These are phyloP conservation scores for Xylaria acuta DNA, from an alignment of 495 filamentous ascomycete species.

Conservation along the genomic window DNA sequence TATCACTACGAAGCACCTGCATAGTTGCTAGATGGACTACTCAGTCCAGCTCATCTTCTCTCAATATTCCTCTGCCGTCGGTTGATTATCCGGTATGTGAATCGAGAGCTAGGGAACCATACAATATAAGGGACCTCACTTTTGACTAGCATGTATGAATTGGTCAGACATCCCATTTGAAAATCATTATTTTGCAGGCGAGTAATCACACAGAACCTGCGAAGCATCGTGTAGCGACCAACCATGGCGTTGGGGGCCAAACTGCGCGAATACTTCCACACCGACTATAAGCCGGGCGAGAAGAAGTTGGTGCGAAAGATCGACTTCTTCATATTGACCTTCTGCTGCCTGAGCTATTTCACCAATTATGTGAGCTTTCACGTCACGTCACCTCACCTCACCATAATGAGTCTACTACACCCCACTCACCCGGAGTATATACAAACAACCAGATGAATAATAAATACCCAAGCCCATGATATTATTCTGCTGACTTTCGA, in stretches of 20 bases:
- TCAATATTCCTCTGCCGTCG: neutral
- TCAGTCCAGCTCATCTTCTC: neutral
- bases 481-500: neutral
- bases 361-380: constrained; percentile 48
- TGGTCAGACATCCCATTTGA: neutral
- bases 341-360: constrained; percentile 68
- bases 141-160: neutral
- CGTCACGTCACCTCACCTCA: no score
- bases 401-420: neutral
- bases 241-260: constrained; percentile 31
- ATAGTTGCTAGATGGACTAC: neutral
- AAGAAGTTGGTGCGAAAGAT: constrained; percentile 59
- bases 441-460: constrained; percentile 28
- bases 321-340: constrained; percentile 70
- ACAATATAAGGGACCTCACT: neutral
- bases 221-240: neutral
- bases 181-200: neutral
- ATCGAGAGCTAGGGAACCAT: neutral
- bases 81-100: neutral
- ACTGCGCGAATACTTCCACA: constrained; percentile 44
- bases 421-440: neutral
- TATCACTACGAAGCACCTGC: neutral
- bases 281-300: constrained; percentile 49
- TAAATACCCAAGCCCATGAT: neutral
- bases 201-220: neutral